These are phyloP conservation scores for Daldinia sp. DNA, from an alignment of 2,329 filamentous ascomycete genomes.

Conservation along the genomic window DNA sequence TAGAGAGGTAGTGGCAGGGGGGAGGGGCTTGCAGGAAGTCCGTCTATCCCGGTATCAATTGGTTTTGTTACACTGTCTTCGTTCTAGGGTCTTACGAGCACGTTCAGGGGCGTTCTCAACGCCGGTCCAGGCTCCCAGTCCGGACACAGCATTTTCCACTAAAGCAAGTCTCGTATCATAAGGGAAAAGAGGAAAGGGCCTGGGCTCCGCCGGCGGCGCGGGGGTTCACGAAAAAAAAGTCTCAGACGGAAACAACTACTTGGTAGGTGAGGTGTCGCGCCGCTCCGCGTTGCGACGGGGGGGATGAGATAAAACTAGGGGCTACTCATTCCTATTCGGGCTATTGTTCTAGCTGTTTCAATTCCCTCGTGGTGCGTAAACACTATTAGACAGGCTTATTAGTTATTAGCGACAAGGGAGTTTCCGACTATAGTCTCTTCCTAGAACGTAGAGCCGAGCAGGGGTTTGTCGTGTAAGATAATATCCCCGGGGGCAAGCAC, in stretches of 20 bases:
- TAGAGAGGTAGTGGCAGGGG: slow-evolving; percentile 22
- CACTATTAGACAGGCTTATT: not conserved
- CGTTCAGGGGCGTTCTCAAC: slow-evolving; percentile 23
- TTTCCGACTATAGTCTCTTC: slow-evolving; percentile 8
- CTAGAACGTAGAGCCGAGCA: slow-evolving; percentile 17
- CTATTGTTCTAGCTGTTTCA: slow-evolving; percentile 18
- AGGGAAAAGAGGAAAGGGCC: not conserved
- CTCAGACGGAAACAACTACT: slow-evolving; percentile 14
- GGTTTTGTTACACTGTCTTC: slow-evolving; percentile 30
- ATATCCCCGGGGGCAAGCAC: slow-evolving; percentile 21
- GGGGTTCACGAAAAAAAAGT: slow-evolving; percentile 23
- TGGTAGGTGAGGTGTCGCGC: slow-evolving; percentile 10
- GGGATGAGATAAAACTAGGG: slow-evolving; percentile 22
- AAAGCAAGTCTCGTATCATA: slow-evolving; percentile 30
- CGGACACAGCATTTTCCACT: slow-evolving; percentile 19
- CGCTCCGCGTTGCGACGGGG: slow-evolving; percentile 7
- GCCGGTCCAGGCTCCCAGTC: slow-evolving; percentile 22
- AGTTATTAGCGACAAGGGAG: slow-evolving; percentile 17
- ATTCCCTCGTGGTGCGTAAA: slow-evolving; percentile 11
- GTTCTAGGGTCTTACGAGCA: slow-evolving; percentile 23
- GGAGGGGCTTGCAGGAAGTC: slow-evolving; percentile 35
- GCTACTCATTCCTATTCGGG: slow-evolving; percentile 38
- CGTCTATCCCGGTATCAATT: slow-evolving; percentile 37
- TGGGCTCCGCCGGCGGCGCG: slow-evolving; percentile 27
- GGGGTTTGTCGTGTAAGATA: slow-evolving; percentile 25